Base-by-base conservation (phyloP, 2,329 filamentous ascomycete genomes). In the Clonostachys solani region DNA sequence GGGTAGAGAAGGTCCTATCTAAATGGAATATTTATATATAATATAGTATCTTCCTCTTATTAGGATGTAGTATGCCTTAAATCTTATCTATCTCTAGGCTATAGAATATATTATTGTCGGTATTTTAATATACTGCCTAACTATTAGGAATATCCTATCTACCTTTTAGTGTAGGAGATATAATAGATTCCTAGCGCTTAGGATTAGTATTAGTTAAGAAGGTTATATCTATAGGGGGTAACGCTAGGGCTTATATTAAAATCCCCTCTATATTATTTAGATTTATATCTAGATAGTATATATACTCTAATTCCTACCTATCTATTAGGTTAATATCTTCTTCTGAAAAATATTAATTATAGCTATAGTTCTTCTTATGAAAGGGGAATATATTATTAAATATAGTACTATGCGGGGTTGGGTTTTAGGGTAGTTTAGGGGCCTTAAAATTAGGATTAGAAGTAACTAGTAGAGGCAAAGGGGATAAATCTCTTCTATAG, bases 131-230 rank as follows among this genome's bases (percentile, higher is more conserved):
- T 23, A 96, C 92, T 44, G 89, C 91, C 94, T 94, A 99, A 63
- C 92, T 96, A 64, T 97, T 92, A 2, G 94, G 92, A 5, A 92
- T 92, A 64, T 95, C 89, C 92, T 94, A 99, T 5, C 82, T 81
- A 2, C 84, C 83, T 47, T 73, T 73, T 4, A 68, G 68, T 3
- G 59, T 48, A 29, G 57, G 56, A 16, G 64, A 65, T 23, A 58
- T 50, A 18, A 62, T 50, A 16, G 63, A 63, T 38, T 66, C 63
- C 23, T 59, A 55, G 42, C 60, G 67, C 18, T 80, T 74, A 29
- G 66, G 62, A 35, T 78, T 74, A 23, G 69, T 53, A 16, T 63
- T 65, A 19, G 65, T 69, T 49, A 78, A 66, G 47, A 76, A 75
- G 52, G 72, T 66, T 54, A 75, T 74, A 51, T 82, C 84, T 55